Evolutionary conservation across 768 basidiomycete species (phyloP).

Genomic region (Piloderma croceum): DNA sequence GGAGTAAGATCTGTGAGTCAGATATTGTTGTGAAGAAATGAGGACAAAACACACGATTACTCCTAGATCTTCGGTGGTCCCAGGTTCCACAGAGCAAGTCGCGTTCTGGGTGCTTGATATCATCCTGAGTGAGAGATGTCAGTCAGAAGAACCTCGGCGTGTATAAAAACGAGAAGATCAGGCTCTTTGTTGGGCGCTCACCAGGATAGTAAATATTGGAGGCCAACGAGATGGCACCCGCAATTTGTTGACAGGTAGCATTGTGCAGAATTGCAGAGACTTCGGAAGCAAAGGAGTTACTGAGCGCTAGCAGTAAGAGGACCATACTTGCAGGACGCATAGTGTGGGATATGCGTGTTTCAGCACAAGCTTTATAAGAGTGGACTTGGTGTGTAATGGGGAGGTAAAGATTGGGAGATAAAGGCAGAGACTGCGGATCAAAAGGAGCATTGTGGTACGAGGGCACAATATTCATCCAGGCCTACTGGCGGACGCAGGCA

Average conservation of each 20-base stretch:
- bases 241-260: neutral
- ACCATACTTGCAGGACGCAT: too few species aligned
- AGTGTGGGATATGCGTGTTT: too few species aligned
- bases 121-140: conserved; percentile 9
- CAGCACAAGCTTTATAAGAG: too few species aligned
- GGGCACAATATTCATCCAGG: too few species aligned
- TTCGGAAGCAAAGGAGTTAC: too few species aligned
- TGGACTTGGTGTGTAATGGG: too few species aligned
- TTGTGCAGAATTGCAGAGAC: neutral
- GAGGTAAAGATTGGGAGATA: too few species aligned
- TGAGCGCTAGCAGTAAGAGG: too few species aligned
- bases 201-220: conserved; percentile 9
- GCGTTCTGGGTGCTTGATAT: conserved; percentile 1
- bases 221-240: conserved; percentile 4
- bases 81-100: conserved; percentile 12
- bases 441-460: too few species aligned
- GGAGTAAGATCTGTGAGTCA: neutral
- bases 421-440: too few species aligned
- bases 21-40: neutral
- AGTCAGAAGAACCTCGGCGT: neutral
- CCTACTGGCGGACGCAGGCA: too few species aligned
- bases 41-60: conserved; percentile 4
- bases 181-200: neutral
- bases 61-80: conserved; percentile 9
- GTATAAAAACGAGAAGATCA: neutral